Conservation (phyloP, 495 filamentous ascomycete species). For the Schizothecium vesticola region DNA sequence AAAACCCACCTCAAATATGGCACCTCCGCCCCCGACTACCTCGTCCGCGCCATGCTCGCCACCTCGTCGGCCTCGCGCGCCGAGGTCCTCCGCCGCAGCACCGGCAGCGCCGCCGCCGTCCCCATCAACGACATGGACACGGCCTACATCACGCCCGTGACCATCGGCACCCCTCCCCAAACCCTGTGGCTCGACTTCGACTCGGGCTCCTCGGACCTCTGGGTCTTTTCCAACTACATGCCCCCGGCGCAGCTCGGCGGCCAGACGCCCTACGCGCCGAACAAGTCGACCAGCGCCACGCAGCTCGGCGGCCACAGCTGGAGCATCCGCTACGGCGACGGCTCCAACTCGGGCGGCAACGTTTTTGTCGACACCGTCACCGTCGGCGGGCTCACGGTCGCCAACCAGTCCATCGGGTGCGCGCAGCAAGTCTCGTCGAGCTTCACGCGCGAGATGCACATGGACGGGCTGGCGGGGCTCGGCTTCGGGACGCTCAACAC, state of each 20-base stretch:
- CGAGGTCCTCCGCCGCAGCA: constrained; percentile 27
- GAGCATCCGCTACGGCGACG: constrained; percentile 69
- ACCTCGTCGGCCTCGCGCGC: constrained; percentile 10
- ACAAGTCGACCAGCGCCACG: constrained; percentile 39
- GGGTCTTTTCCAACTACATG: constrained; percentile 36
- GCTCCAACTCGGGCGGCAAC: constrained; percentile 55
- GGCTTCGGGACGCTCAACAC: constrained; percentile 70
- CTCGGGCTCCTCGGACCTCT: constrained; percentile 75
- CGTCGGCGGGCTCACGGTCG: constrained; percentile 59
- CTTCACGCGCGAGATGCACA: constrained; percentile 56
- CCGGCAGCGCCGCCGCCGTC: constrained; percentile 44
- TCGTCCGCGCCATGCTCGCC: constrained; percentile 34
- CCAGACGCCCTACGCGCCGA: constrained; percentile 58
- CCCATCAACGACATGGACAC: constrained; percentile 54
- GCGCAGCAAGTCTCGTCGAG: constrained; percentile 56
- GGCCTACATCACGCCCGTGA: constrained; percentile 65
- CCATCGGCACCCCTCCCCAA: constrained; percentile 54
- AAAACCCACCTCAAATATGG: constrained; percentile 61
- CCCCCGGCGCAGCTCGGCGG: constrained; percentile 29
- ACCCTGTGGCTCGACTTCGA: constrained; percentile 67
- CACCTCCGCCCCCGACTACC: constrained; percentile 32
- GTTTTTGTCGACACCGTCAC: constrained; percentile 69
- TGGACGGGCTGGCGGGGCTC: constrained; percentile 71
- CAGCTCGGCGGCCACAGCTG: constrained; percentile 52
- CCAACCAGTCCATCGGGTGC: constrained; percentile 62